A percentile compares a stretch with the other conserved stretches of the same genome.
phyloP scores from a whole-genome alignment of 1,284 basidiomycete genomes.

The Trametes sp. region DNA sequence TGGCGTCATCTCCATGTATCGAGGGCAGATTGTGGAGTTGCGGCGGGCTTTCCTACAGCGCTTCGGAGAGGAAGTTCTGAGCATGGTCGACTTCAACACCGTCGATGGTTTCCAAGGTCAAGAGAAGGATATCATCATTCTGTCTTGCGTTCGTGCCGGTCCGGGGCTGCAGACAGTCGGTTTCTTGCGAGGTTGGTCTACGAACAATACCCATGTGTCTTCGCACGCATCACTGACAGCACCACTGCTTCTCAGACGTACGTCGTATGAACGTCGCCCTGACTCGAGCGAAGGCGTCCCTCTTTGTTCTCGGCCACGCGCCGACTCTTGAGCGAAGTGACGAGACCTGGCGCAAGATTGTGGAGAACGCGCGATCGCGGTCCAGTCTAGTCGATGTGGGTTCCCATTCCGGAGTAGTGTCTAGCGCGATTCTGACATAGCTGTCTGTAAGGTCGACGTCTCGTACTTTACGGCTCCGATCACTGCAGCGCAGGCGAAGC shows the following conservation, averaged over 20 bases:
- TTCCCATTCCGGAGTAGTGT: not conserved
- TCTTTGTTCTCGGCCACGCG: conserved; percentile 94
- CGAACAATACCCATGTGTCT: conserved; percentile 7
- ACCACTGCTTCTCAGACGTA: conserved; percentile 59
- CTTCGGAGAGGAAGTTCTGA: conserved; percentile 79
- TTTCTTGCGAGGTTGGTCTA: conserved; percentile 78
- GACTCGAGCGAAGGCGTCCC: conserved; percentile 92
- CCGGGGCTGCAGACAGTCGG: conserved; percentile 85
- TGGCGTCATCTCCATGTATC: conserved; percentile 96
- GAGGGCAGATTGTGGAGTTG: conserved; percentile 87
- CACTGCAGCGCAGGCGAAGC: conserved; percentile 14
- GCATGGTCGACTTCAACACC: conserved; percentile 93
- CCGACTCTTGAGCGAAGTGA: conserved; percentile 89
- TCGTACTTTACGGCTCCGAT: conserved; percentile 47
- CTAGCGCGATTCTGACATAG: not conserved
- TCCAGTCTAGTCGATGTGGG: conserved; percentile 62
- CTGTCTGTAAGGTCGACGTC: conserved; percentile 44
- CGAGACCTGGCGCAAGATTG: conserved; percentile 79
- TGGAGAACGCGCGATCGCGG: conserved; percentile 75
- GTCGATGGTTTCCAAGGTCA: conserved; percentile 99
- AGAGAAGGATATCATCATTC: conserved; percentile 96
- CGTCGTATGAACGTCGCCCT: conserved; percentile 98
- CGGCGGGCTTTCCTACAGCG: conserved; percentile 72
- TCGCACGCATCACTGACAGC: conserved; percentile 7
- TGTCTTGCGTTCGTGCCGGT: conserved; percentile 93